Evolutionary conservation across 1,284 basidiomycete species (phyloP), one percentile per base, ranked within the genome.

Genomic region (Fistulina hepatica): DNA sequence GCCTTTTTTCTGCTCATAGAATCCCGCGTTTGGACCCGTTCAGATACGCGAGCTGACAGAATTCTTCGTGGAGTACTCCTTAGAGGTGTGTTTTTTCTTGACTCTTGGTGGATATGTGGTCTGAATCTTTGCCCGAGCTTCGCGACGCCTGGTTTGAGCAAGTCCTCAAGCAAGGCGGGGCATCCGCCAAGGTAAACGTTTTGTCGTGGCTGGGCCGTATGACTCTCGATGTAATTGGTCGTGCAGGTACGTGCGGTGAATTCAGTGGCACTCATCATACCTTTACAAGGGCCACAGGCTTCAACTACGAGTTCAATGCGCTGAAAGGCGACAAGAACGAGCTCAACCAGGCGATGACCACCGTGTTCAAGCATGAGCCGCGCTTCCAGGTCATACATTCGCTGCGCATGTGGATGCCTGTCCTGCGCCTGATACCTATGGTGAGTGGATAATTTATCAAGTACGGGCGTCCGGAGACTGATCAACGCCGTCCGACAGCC

Each of bases 151-250:
- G 62, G 68, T 48, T n/a, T n/a, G n/a, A 44, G 3, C 34, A 44
- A 1, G 55, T 67, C 37, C 46, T 57, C 16, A 37, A 46, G n/a
- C 53, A 55, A 43, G 39, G 53, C 37, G 45, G 48, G 15, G 59
- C 50, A 9, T 41, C 41, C 16, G 52, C 45, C 2, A 54, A 48
- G 3, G 50, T 73, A 19, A 71, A 84, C 40, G 63, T 72, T 2
- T 54, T 76, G 4, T 54, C 64, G 0, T 76, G 71, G 63, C 52
- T 82, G 9, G 71, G 62, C 31, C 65, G 64, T 38, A 61, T 65
- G 40, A 81, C 81, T 0, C 57, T 83, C 23, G 80, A 84, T 47
- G 63, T 81, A 17, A 82, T 85, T 39, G 79, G 79, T 7, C 57
- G 72, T 10, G 74, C 80, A 19, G 79, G 78, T 68, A 42, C 10